Percentiles rank a stretch among this genome's conserved stretches.
These are phyloP conservation scores for Naumovozyma baii DNA, from an alignment of 805 yeast genomes.

Conservation along the genomic window DNA sequence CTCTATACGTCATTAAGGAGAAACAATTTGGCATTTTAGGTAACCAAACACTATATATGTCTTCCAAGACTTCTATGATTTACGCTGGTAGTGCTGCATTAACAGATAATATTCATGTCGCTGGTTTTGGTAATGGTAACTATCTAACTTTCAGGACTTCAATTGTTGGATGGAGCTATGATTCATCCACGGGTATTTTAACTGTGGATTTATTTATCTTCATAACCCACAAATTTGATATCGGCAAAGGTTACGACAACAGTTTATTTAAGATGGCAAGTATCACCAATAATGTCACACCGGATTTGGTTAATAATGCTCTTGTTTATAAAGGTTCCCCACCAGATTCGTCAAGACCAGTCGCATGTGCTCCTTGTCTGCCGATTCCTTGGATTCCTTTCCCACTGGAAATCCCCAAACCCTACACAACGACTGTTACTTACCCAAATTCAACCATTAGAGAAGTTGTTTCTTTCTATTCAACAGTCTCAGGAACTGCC, in stretches of 20 bases:
- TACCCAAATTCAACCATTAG: neutral
- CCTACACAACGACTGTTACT: neutral
- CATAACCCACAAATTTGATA: conserved; percentile 5
- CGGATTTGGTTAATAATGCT: conserved; percentile 5
- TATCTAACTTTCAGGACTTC: conserved; percentile 6
- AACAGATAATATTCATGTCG: conserved; percentile 6
- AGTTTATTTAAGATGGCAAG: neutral
- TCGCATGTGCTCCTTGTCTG: conserved; percentile 3
- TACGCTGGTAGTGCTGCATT: conserved; percentile 6
- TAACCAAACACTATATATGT: conserved; percentile 8
- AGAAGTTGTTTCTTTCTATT: conserved; percentile 3
- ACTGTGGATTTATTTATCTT: conserved; percentile 2
- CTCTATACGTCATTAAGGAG: conserved; percentile 4
- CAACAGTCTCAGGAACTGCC: neutral
- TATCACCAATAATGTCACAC: conserved; percentile 4
- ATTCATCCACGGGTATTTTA: conserved; percentile 7
- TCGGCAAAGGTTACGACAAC: conserved; percentile 9
- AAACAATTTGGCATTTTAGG: conserved; percentile 1
- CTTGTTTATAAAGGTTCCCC: conserved; percentile 2
- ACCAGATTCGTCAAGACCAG: conserved; percentile 3
- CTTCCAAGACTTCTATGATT: conserved; percentile 6
- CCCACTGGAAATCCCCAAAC: neutral
- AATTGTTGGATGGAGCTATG: conserved; percentile 3
- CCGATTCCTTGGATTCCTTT: conserved; percentile 6
- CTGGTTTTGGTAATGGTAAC: conserved; percentile 8